phyloP scores from a whole-genome alignment of 169 alveolate genomes.

The Eimeria sp. region DNA sequence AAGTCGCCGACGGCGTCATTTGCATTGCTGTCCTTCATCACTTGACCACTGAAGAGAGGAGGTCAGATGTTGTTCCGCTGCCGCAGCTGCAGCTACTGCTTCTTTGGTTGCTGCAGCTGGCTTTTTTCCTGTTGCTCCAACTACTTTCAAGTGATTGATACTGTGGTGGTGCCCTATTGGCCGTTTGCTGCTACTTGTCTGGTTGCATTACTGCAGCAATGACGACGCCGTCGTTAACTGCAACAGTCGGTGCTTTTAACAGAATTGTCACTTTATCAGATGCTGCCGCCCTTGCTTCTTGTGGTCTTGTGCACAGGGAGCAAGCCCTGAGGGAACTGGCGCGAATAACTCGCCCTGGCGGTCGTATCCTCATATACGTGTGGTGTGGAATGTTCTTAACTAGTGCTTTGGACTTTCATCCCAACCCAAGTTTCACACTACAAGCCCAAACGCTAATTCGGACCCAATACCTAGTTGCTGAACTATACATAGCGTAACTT shows the following conservation, averaged over 20 bases:
- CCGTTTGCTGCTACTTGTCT: not conserved
- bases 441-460: not conserved
- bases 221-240: not conserved
- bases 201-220: not conserved
- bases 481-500: not conserved
- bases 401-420: not conserved
- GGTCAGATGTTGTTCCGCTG: constrained; percentile 85
- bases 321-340: constrained; percentile 90
- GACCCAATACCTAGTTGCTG: not conserved
- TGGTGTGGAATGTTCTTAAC: constrained; percentile 87
- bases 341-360: constrained; percentile 93
- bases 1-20: constrained; percentile 94
- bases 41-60: constrained; percentile 92
- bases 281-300: not conserved
- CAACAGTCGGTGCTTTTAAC: not conserved
- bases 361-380: constrained; percentile 92
- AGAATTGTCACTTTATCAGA: not conserved
- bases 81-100: not conserved
- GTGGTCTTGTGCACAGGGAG: constrained; percentile 73
- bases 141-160: not conserved
- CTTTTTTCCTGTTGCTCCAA: not conserved
- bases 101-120: not conserved
- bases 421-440: not conserved
- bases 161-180: not conserved
- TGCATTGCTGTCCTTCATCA: constrained; percentile 98